These are phyloP conservation scores for Brettanomyces bruxellensis DNA, from an alignment of 805 yeast species.

Conservation along the genomic window DNA sequence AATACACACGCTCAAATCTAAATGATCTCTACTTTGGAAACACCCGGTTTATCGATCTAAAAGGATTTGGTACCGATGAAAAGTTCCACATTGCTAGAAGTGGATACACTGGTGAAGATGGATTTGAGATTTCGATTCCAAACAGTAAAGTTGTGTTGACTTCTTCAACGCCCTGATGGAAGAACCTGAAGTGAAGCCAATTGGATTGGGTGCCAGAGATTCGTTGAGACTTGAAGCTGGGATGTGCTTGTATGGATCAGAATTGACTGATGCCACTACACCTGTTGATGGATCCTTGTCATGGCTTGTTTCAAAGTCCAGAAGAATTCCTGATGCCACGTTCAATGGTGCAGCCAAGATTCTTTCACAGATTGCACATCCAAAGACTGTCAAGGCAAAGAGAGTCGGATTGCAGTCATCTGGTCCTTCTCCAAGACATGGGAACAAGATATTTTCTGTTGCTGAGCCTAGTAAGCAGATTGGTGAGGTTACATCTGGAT, in stretches of 20 bases:
- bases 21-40: slow-evolving; percentile 66
- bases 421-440: slow-evolving; percentile 93
- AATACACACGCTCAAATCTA: slow-evolving; percentile 52
- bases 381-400: slow-evolving; percentile 48
- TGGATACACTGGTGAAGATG: slow-evolving; percentile 98
- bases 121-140: slow-evolving; percentile 84
- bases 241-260: slow-evolving; percentile 95
- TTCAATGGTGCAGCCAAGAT: slow-evolving; percentile 78
- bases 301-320: slow-evolving; percentile 81
- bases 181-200: slow-evolving; percentile 58
- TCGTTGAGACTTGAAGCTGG: slow-evolving; percentile 95
- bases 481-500: slow-evolving; percentile 49
- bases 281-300: slow-evolving; percentile 86
- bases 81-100: slow-evolving; percentile 80
- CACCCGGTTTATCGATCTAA: slow-evolving; percentile 37
- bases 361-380: slow-evolving; percentile 52
- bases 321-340: slow-evolving; percentile 43
- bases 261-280: slow-evolving; percentile 65
- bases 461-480: slow-evolving; percentile 46
- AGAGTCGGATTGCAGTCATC: slow-evolving; percentile 70
- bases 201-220: slow-evolving; percentile 98
- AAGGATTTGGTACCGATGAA: slow-evolving; percentile 30
- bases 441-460: slow-evolving; percentile 49
- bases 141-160: slow-evolving; percentile 38
- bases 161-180: slow-evolving; percentile 54